These are phyloP conservation scores for Trypanosoma rangeli DNA, from an alignment of 208 protist genomes.

Conservation along the genomic window DNA sequence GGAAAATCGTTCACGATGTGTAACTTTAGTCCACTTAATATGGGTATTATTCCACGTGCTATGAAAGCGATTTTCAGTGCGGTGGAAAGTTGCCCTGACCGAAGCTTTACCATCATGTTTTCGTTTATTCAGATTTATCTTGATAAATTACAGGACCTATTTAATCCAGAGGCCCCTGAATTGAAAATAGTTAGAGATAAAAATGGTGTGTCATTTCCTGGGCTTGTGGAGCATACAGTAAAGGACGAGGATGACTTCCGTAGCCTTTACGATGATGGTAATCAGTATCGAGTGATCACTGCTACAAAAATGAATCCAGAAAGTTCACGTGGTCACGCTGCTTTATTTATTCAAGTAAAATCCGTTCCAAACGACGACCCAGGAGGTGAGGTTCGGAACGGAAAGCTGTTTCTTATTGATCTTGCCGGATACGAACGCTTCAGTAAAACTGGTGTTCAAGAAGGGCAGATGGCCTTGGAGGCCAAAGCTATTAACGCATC, in stretches of 20 bases:
- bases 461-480: conserved; percentile 73
- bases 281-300: conserved; percentile 73
- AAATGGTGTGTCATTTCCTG: conserved; percentile 74
- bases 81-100: conserved; percentile 30
- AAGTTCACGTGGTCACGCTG: conserved; percentile 83
- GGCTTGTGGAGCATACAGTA: conserved; percentile 57
- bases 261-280: conserved; percentile 78
- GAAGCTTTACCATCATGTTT: conserved; percentile 49
- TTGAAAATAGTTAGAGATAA: conserved; percentile 70
- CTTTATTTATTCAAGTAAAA: conserved; percentile 71
- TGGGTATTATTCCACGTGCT: conserved; percentile 86
- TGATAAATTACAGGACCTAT: conserved; percentile 77
- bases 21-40: conserved; percentile 62
- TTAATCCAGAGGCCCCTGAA: conserved; percentile 65
- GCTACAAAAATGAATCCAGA: conserved; percentile 89
- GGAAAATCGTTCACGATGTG: conserved; percentile 92
- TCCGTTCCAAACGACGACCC: conserved; percentile 60
- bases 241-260: conserved; percentile 67
- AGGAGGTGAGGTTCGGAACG: conserved; percentile 43
- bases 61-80: conserved; percentile 69
- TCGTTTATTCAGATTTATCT: conserved; percentile 91
- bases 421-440: conserved; percentile 89
- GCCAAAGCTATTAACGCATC: conserved; percentile 91
- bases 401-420: conserved; percentile 88
- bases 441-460: conserved; percentile 85